These are phyloP conservation scores for Talaromyces sp. DNA, from an alignment of 2,329 filamentous ascomycete genomes.

Conservation along the genomic window DNA sequence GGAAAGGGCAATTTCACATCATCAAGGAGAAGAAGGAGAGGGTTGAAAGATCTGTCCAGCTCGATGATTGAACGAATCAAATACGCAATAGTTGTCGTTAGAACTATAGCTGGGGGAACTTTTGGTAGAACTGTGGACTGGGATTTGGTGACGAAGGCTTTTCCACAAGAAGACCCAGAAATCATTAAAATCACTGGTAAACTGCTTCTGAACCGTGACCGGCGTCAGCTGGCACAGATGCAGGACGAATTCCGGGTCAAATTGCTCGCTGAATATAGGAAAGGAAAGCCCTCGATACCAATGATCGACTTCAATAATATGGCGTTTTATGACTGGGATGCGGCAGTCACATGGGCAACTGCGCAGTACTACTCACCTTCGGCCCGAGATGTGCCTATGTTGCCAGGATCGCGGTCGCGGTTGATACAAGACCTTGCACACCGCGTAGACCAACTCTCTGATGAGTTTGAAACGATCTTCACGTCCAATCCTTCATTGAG, in stretches of 20 bases:
- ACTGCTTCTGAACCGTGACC: slow-evolving; percentile 34
- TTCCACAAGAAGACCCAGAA: slow-evolving; percentile 39
- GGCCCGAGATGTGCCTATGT: slow-evolving; percentile 35
- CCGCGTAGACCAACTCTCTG: slow-evolving; percentile 29
- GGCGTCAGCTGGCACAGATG: slow-evolving; percentile 42
- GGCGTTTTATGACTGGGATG: slow-evolving; percentile 45
- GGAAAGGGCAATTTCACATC: not conserved
- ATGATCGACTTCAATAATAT: slow-evolving; percentile 44
- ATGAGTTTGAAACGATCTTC: slow-evolving; percentile 36
- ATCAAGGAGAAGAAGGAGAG: slow-evolving; percentile 23
- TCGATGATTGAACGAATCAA: slow-evolving; percentile 35
- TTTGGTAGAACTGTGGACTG: slow-evolving; percentile 45
- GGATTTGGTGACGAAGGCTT: slow-evolving; percentile 41
- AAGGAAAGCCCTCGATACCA: slow-evolving; percentile 37
- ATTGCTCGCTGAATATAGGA: slow-evolving; percentile 45
- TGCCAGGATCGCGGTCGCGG: slow-evolving; percentile 44
- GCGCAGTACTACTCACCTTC: slow-evolving; percentile 39
- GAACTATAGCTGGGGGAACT: slow-evolving; percentile 43
- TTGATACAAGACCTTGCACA: slow-evolving; percentile 43
- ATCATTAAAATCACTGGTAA: slow-evolving; percentile 40
- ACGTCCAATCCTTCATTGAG: slow-evolving; percentile 31
- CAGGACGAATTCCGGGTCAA: slow-evolving; percentile 46
- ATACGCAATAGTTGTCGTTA: slow-evolving; percentile 43
- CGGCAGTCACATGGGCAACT: slow-evolving; percentile 46
- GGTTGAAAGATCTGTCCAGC: slow-evolving; percentile 26